Conservation (phyloP, 495 filamentous ascomycete genomes). For the Pyrenula massariospora region DNA sequence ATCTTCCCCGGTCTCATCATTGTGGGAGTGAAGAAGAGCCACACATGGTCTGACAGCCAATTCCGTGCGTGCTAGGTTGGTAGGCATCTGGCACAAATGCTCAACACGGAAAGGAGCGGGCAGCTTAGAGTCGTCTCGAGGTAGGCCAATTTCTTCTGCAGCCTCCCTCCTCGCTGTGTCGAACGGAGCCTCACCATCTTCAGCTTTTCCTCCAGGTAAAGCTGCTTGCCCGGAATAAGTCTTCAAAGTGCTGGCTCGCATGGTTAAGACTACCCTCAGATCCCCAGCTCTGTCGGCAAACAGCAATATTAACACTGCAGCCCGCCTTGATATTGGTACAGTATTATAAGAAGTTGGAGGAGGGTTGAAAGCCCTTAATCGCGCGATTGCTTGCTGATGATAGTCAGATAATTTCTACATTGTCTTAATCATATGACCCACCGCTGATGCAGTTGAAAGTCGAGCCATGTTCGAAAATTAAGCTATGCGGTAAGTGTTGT, state of each 20-base stretch:
- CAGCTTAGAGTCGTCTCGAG: constrained; percentile 47
- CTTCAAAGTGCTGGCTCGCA: constrained; percentile 62
- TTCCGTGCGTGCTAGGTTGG: constrained; percentile 68
- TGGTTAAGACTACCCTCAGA: constrained; percentile 73
- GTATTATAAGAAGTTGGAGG: constrained; percentile 48
- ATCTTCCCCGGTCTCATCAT: constrained; percentile 19
- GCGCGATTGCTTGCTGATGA: constrained; percentile 59
- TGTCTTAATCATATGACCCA: constrained; percentile 22
- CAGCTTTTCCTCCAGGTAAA: constrained; percentile 66
- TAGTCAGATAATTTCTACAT: too few relatives aligned
- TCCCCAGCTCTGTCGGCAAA: constrained; percentile 72
- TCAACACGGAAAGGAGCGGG: constrained; percentile 66
- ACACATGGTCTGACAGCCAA: constrained; percentile 78
- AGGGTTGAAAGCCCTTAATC: constrained; percentile 58
- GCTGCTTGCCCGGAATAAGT: constrained; percentile 62
- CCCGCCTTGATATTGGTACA: constrained; percentile 59
- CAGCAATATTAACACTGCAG: constrained; percentile 74
- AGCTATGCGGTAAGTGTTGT: too few relatives aligned
- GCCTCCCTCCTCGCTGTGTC: constrained; percentile 81
- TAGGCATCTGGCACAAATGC: constrained; percentile 72
- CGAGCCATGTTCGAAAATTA: constrained; percentile 44
- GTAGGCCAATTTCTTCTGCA: constrained; percentile 81
- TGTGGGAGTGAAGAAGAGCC: constrained; percentile 59
- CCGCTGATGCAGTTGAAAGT: constrained; percentile 42
- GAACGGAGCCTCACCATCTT: constrained; percentile 40